Evolutionary conservation across 2,329 filamentous ascomycete species (phyloP).

Genomic region (Colletotrichum sublineola): DNA sequence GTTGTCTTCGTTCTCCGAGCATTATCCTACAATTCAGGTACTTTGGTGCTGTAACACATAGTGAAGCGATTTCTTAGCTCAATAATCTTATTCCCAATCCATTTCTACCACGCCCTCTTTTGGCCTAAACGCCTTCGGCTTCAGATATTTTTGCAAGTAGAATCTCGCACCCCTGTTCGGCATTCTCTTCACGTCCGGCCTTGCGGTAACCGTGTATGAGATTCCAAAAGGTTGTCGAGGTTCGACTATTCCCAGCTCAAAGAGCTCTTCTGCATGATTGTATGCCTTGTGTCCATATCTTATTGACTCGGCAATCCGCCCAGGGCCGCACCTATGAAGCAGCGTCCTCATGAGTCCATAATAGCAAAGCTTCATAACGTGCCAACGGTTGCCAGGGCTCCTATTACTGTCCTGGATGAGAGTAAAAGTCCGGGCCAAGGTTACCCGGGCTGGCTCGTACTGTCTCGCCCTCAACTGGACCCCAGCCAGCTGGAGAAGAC

Average conservation of each 20-base stretch:
- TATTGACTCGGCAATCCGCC: neutral
- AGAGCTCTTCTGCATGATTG: neutral
- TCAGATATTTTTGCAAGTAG: neutral
- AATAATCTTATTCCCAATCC: neutral
- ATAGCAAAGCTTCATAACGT: neutral
- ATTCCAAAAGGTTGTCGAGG: neutral
- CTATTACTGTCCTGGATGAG: neutral
- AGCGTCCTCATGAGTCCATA: neutral
- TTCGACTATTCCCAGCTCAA: neutral
- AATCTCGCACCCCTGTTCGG: neutral
- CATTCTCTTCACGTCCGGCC: neutral
- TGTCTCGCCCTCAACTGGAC: neutral
- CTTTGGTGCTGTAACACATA: neutral
- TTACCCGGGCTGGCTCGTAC: neutral
- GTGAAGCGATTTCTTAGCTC: neutral
- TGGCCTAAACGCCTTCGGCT: neutral
- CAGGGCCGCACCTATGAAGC: too few relatives aligned
- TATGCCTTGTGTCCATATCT: neutral
- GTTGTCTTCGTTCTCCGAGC: neutral
- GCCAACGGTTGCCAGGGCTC: neutral
- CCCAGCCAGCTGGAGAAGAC: neutral
- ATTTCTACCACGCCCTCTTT: neutral
- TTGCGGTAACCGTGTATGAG: neutral
- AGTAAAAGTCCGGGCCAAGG: neutral
- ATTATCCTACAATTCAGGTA: neutral